These are phyloP conservation scores for Colletotrichum melonis DNA, from an alignment of 2,329 filamentous ascomycete genomes.

Conservation along the genomic window DNA sequence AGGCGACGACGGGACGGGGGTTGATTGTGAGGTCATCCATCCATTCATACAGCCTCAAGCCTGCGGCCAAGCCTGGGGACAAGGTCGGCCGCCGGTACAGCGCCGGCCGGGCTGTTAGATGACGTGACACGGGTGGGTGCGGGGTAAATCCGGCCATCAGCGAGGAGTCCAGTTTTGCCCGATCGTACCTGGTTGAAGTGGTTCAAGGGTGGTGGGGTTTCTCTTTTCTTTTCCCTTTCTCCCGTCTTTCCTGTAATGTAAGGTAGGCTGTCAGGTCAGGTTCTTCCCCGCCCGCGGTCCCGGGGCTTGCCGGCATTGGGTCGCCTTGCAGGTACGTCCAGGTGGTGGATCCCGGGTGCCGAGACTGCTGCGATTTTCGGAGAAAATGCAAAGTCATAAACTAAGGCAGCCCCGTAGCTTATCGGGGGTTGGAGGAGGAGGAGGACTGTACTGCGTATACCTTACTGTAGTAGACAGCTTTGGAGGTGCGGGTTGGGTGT, in stretches of 20 bases:
- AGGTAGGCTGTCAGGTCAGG: too few species aligned
- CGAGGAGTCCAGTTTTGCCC: background rate
- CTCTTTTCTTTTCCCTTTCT: background rate
- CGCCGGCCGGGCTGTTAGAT: background rate
- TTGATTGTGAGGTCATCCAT: constrained; percentile 17
- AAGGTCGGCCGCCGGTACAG: background rate
- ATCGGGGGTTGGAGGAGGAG: background rate
- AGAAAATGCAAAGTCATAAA: background rate
- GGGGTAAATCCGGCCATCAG: background rate
- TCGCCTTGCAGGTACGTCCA: background rate
- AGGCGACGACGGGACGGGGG: background rate
- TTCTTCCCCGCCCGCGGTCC: background rate
- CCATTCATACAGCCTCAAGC: too few species aligned
- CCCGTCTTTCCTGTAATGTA: background rate
- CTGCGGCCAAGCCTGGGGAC: background rate
- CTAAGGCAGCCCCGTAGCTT: constrained; percentile 2
- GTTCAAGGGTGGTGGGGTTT: background rate
- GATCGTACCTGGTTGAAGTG: constrained; percentile 9
- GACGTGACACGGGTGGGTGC: background rate
- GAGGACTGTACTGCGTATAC: too few species aligned
- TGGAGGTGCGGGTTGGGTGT: background rate
- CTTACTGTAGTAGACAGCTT: background rate
- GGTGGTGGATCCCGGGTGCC: background rate
- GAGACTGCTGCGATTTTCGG: background rate
- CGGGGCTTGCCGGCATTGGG: background rate